Evolutionary conservation across 768 basidiomycete genomes (phyloP).

Genomic region (Fomitopsis serialis): DNA sequence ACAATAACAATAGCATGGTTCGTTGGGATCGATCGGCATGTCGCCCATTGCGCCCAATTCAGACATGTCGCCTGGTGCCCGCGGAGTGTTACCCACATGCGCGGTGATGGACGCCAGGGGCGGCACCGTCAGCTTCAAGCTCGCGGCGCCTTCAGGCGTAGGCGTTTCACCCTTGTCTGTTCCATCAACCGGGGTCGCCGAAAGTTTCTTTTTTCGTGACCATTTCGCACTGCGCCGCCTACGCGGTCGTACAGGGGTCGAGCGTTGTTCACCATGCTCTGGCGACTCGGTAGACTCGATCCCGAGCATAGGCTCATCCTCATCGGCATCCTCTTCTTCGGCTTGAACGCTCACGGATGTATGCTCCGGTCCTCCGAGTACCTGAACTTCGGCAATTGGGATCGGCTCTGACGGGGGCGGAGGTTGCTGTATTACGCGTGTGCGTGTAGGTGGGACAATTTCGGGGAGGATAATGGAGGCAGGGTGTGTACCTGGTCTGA

Average conservation of each 20-base stretch:
- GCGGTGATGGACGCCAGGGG: slow-evolving; percentile 15
- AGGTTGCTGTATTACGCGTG: slow-evolving; percentile 11
- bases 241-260: not conserved
- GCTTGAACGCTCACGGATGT: not conserved
- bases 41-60: slow-evolving; percentile 6
- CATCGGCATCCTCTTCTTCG: not conserved
- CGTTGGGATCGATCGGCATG: slow-evolving; percentile 25
- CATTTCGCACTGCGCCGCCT: slow-evolving; percentile 2
- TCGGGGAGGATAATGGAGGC: slow-evolving; percentile 59
- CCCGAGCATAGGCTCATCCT: not conserved
- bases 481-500: slow-evolving; percentile 47
- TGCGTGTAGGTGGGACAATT: slow-evolving; percentile 47
- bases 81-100: not conserved
- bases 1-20: slow-evolving; percentile 77
- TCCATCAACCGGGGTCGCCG: not conserved
- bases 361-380: not conserved
- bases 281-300: not conserved
- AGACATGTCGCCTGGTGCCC: not conserved
- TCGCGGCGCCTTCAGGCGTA: not conserved
- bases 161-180: slow-evolving; percentile 1
- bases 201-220: slow-evolving; percentile 6
- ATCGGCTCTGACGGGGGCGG: slow-evolving; percentile 1
- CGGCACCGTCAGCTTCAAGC: slow-evolving; percentile 32
- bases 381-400: slow-evolving; percentile 6
- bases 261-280: not conserved